Evolutionary conservation across 1,139 yeast genomes (phyloP).

Genomic region (Pichia sorboxylosa): DNA sequence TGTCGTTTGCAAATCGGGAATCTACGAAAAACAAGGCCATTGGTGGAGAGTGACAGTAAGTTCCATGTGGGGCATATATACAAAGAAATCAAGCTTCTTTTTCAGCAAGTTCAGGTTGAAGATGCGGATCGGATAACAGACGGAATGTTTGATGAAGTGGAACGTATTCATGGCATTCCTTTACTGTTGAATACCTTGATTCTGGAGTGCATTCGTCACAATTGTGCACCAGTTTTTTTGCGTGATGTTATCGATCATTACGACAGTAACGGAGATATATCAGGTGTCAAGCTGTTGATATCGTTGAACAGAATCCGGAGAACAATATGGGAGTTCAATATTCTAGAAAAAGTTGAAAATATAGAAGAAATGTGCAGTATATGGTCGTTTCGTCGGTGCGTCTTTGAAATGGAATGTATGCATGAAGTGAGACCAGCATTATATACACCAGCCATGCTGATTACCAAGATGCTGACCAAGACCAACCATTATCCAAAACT

Average conservation of each 20-base stretch:
- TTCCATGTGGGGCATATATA: slow-evolving; percentile 11
- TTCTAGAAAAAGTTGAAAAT: slow-evolving; percentile 8
- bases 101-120: slow-evolving; percentile 5
- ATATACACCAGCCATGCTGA: slow-evolving; percentile 6
- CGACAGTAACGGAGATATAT: slow-evolving; percentile 9
- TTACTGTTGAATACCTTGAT: slow-evolving; percentile 6
- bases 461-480: slow-evolving; percentile 8
- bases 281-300: slow-evolving; percentile 7
- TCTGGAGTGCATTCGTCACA: slow-evolving; percentile 9
- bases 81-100: slow-evolving; percentile 5
- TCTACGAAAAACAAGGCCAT: slow-evolving; percentile 7
- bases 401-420: slow-evolving; percentile 11
- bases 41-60: slow-evolving; percentile 9
- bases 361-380: slow-evolving; percentile 7
- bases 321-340: slow-evolving; percentile 10
- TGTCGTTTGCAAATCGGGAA: slow-evolving; percentile 8
- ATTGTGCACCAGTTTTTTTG: slow-evolving; percentile 8
- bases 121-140: not conserved
- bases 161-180: slow-evolving; percentile 4
- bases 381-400: slow-evolving; percentile 11
- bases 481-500: slow-evolving; percentile 5
- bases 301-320: slow-evolving; percentile 7
- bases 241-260: slow-evolving; percentile 10
- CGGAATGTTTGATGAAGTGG: slow-evolving; percentile 4
- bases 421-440: slow-evolving; percentile 9